These are phyloP conservation scores for Penicillium dipodomyicola DNA, from an alignment of 495 filamentous ascomycete species.

Conservation along the genomic window DNA sequence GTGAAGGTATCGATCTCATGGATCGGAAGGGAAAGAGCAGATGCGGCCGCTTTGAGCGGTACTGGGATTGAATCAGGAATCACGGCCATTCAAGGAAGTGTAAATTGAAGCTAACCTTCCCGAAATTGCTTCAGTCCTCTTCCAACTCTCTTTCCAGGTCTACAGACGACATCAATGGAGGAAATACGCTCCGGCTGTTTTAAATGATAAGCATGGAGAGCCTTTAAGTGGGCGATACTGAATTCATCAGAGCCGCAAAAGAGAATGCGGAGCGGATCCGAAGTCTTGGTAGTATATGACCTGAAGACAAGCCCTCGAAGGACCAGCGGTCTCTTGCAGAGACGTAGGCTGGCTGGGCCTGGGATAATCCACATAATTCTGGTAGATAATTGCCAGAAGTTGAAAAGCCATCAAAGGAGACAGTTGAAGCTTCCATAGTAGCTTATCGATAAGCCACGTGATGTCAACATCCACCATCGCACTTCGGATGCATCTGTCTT, in stretches of 20 bases:
- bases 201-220: constrained; percentile 61
- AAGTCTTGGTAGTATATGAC: constrained; percentile 34
- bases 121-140: constrained; percentile 68
- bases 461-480: constrained; percentile 33
- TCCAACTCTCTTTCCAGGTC: constrained; percentile 71
- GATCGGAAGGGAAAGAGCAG: constrained; percentile 59
- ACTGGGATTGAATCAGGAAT: constrained; percentile 47
- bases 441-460: constrained; percentile 43
- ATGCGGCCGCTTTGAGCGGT: constrained; percentile 67
- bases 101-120: constrained; percentile 56
- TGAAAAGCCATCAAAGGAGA: neutral
- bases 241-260: constrained; percentile 96
- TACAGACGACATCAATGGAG: constrained; percentile 86
- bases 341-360: constrained; percentile 12
- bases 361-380: constrained; percentile 10
- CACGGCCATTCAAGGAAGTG: constrained; percentile 2
- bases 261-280: constrained; percentile 77
- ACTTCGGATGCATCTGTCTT: neutral
- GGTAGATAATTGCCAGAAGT: neutral
- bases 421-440: constrained; percentile 15
- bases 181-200: constrained; percentile 56
- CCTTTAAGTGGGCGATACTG: constrained; percentile 74
- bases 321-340: constrained; percentile 17
- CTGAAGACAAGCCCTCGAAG: constrained; percentile 18
- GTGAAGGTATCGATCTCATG: constrained; percentile 78